phyloP scores from a whole-genome alignment of 2,329 filamentous ascomycete species.

The Nigrospora sphaerica region DNA sequence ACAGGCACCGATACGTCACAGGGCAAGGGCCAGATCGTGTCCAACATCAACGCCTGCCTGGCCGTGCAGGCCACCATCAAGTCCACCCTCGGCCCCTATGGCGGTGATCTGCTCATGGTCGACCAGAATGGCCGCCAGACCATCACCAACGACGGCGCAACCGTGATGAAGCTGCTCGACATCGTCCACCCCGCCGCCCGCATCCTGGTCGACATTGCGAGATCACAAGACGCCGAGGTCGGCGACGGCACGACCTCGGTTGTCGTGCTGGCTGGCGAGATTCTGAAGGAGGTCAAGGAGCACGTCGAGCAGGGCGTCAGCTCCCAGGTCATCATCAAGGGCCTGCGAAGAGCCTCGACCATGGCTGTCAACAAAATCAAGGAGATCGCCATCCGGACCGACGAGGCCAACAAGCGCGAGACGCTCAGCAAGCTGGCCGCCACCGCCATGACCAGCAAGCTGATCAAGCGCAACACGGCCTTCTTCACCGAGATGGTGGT shows the following conservation, averaged over 20 bases:
- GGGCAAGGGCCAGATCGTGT: conserved; percentile 91
- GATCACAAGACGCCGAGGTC: conserved; percentile 98
- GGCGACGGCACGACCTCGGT: conserved; percentile 97
- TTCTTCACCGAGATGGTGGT: conserved; percentile 99
- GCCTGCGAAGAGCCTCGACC: conserved; percentile 74
- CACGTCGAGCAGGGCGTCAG: conserved; percentile 95
- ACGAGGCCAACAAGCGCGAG: conserved; percentile 76
- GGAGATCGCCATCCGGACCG: conserved; percentile 86
- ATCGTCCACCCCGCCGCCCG: conserved; percentile 96
- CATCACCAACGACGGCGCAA: conserved; percentile 98
- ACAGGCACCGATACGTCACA: conserved; percentile 94
- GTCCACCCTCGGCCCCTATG: conserved; percentile 91
- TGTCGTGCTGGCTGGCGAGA: conserved; percentile 93
- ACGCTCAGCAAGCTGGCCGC: conserved; percentile 84
- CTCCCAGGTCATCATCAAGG: conserved; percentile 97
- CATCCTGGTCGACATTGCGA: conserved; percentile 95
- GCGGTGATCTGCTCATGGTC: conserved; percentile 91
- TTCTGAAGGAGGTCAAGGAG: conserved; percentile 93
- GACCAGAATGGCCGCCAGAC: conserved; percentile 94
- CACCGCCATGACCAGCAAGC: conserved; percentile 98
- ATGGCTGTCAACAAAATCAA: conserved; percentile 99
- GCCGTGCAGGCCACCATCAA: conserved; percentile 95
- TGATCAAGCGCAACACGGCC: conserved; percentile 92
- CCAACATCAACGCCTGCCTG: conserved; percentile 97
- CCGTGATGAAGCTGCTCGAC: conserved; percentile 99